Evolutionary conservation across 805 yeast genomes (phyloP).

Genomic region (Wickerhamomyces rabaulensis): DNA sequence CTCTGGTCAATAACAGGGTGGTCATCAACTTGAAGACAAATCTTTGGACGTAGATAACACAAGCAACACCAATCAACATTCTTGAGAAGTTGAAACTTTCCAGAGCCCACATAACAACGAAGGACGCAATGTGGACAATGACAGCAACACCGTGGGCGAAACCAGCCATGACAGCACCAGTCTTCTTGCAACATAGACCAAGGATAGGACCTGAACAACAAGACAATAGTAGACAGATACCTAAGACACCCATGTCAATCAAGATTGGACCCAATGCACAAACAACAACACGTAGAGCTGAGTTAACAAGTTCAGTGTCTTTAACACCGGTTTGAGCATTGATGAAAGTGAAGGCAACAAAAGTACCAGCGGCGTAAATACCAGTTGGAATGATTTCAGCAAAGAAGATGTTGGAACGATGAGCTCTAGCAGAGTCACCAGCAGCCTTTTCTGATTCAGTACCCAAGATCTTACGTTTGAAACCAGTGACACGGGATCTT

Average conservation of each 20-base stretch:
- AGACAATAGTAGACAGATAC: constrained; percentile 72
- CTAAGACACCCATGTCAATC: constrained; percentile 80
- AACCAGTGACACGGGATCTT: constrained; percentile 83
- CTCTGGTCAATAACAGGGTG: constrained; percentile 77
- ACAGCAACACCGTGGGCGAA: constrained; percentile 95
- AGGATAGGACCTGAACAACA: constrained; percentile 98
- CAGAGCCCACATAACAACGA: constrained; percentile 94
- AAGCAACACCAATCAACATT: constrained; percentile 79
- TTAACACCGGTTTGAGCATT: constrained; percentile 84
- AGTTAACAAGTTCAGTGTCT: constrained; percentile 50
- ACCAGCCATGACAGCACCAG: constrained; percentile 93
- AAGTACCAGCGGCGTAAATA: constrained; percentile 73
- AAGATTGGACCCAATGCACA: constrained; percentile 90
- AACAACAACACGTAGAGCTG: constrained; percentile 64
- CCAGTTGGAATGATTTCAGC: constrained; percentile 70
- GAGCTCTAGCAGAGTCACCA: constrained; percentile 81
- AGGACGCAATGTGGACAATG: constrained; percentile 77
- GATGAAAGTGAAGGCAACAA: constrained; percentile 73
- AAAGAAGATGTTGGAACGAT: constrained; percentile 64
- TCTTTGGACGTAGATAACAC: constrained; percentile 86
- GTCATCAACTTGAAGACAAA: constrained; percentile 81
- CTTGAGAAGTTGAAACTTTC: constrained; percentile 88
- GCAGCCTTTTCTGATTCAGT: constrained; percentile 78
- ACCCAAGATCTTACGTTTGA: constrained; percentile 67
- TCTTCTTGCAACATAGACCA: constrained; percentile 93